Evolutionary conservation across 108 stramenopile genomes (phyloP), one percentile per base, ranked within the genome.

Genomic region (Nitzschia putrida): DNA sequence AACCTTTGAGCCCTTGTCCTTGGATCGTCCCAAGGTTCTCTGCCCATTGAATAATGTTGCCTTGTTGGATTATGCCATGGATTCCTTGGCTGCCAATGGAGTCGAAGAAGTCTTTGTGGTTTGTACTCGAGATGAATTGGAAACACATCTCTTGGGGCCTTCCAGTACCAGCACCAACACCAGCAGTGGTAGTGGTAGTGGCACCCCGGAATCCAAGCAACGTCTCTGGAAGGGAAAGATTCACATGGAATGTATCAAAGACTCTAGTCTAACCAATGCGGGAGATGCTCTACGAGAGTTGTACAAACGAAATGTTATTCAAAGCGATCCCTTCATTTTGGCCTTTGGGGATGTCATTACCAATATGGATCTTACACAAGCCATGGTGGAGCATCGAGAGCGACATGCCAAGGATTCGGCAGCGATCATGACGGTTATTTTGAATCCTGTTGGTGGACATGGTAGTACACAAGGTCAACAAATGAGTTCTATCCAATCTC

Each of bases 231-330:
- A 61, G 21, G 60, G 60, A 38, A 67, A 24, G 1, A 22, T 57
- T n/a, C 11, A 74, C 60, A 65, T 90, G 20, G 69, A 77, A 38
- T 74, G 83, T 44, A 41, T 97, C 38, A 78, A 88, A 63, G 85
- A 92, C 49, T 69, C 81, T 3, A 73, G 73, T 45, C 77, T 93
- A 40, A 86, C 88, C 40, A 92, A 95, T 72, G 92, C 93, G 2
- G 97, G 98, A 7, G 97, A 99, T 67, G 97, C 97, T 6, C 71
- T 99, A 20, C 86, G 98, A 14, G 97, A 99, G 73, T 72, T 99
- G 42, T 97, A 99, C 73, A 83, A 87, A 63, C 77, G 88, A n/a
- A 91, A 92, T 68, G 57, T 95, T n/a, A 83, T 99, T 50, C 85
- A 96, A 57, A 88, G 86, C 26, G 96, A 98, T 83, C 98, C 98